Percentiles rank a stretch among this genome's conserved stretches.
Conservation (phyloP, 768 basidiomycete species). For the Hericium coralloides region DNA sequence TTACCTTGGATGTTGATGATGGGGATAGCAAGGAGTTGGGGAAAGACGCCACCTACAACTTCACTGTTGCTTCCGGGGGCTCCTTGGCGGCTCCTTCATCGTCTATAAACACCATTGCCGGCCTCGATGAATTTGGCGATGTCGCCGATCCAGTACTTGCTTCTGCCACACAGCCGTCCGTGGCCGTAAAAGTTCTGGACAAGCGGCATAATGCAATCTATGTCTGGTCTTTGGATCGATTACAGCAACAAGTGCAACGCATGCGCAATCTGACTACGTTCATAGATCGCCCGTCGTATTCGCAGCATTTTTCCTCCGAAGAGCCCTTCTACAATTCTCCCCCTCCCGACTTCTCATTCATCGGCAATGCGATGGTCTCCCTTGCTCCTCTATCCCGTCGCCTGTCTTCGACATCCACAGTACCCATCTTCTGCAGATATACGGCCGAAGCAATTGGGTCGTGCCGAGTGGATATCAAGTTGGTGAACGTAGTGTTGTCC, state of each 20-base stretch:
- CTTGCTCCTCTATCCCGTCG: slow-evolving; percentile 73
- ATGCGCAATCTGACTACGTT: slow-evolving; percentile 92
- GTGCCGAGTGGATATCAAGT: slow-evolving; percentile 79
- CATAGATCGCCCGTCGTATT: slow-evolving; percentile 87
- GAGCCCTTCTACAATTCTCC: slow-evolving; percentile 90
- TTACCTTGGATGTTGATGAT: background rate
- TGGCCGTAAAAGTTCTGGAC: slow-evolving; percentile 89
- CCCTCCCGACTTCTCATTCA: slow-evolving; percentile 84
- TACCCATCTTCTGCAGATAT: slow-evolving; percentile 90
- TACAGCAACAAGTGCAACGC: slow-evolving; percentile 81
- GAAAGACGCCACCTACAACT: slow-evolving; percentile 88
- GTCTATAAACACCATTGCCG: slow-evolving; percentile 77
- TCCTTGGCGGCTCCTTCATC: slow-evolving; percentile 73
- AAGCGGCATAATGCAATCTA: slow-evolving; percentile 81
- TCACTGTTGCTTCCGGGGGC: slow-evolving; percentile 80
- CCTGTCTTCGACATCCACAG: slow-evolving; percentile 61
- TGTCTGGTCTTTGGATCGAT: slow-evolving; percentile 82
- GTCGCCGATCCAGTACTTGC: slow-evolving; percentile 77
- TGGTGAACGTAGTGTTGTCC: slow-evolving; percentile 60
- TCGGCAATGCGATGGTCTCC: slow-evolving; percentile 80
- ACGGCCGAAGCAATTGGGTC: slow-evolving; percentile 95
- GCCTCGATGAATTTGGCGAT: slow-evolving; percentile 87
- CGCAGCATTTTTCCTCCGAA: slow-evolving; percentile 88
- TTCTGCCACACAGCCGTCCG: slow-evolving; percentile 69
- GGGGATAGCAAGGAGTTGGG: slow-evolving; percentile 69